A percentile compares a stretch with the other conserved stretches of the same genome.
These are phyloP conservation scores for Blastobotrys americana DNA, from an alignment of 805 yeast genomes.

Conservation along the genomic window DNA sequence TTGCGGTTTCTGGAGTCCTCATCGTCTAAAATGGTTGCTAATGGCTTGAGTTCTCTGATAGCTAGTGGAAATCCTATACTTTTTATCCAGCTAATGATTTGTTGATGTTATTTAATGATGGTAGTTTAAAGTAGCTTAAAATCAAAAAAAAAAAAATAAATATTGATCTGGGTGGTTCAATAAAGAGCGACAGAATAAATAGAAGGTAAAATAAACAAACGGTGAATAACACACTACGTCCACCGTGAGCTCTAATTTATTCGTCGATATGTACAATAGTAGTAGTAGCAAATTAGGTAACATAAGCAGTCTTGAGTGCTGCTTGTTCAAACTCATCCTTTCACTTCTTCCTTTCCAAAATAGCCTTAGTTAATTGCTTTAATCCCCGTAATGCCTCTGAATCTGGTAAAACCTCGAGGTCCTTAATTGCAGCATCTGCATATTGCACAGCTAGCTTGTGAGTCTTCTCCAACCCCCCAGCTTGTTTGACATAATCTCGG, in stretches of 20 bases:
- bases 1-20: too few relatives aligned
- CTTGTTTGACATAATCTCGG: conserved; percentile 58
- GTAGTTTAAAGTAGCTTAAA: too few relatives aligned
- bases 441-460: conserved; percentile 68
- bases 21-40: too few relatives aligned
- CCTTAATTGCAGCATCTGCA: conserved; percentile 64
- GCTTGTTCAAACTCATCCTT: background rate
- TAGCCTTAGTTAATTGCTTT: conserved; percentile 73
- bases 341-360: conserved; percentile 72
- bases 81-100: too few relatives aligned
- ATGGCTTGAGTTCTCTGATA: too few relatives aligned
- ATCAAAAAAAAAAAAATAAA: too few relatives aligned
- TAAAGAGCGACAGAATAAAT: too few relatives aligned
- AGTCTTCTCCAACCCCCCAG: conserved; percentile 72
- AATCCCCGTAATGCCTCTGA: conserved; percentile 85
- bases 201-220: background rate
- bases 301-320: background rate
- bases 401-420: conserved; percentile 66
- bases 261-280: background rate
- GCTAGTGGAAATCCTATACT: too few relatives aligned
- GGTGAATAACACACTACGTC: background rate
- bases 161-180: too few relatives aligned
- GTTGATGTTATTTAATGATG: too few relatives aligned
- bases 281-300: background rate
- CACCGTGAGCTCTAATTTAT: too few relatives aligned